Evolutionary conservation across 192 early-diverging fungal genomes (phyloP), one percentile per base, ranked within the genome.

Genomic region (Mortierella antarctica): DNA sequence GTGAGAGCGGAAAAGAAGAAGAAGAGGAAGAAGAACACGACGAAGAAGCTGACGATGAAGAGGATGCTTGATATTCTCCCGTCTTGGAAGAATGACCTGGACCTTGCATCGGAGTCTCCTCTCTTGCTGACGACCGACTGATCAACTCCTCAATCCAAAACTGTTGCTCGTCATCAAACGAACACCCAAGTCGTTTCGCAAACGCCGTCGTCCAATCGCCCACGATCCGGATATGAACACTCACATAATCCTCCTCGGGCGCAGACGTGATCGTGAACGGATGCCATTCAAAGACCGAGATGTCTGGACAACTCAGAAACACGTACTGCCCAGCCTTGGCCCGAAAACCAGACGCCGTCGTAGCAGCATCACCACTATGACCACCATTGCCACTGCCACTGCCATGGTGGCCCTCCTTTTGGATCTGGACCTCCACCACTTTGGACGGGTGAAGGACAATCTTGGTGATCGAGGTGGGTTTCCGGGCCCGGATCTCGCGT

Each of bases 401-500:
- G 15, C 49, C 20, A 4, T 42, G 17, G n/a, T 40, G 51, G 17
- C 14, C 78, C 81, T 88, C 86, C 84, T 93, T 94, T 66, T 86
- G 87, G 74, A 94, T 89, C 74, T 93, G 93, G 17, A 96, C 87
- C 73, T 96, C 94, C 46, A 94, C 86, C 15, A 95, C 93, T 57
- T 95, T 93, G 65, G 88, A 89, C 0, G 93, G 95, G 53, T 95
- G 94, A 67, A 93, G 88, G 39, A 96, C 91, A 31, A 95, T 93
- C 81, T 95, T 94, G 70, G 90, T 88, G 73, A 95, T 90, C 48
- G 89, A 74, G 31, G 93, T 94, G 51, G 89, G 85, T 62, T 80
- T 66, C 42, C 90, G 86, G 2, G 91, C 93, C 6, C 92, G 86
- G 60, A 91, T 76, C 83, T 96, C 94, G 18, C 95, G 88, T 14